A percentile compares a stretch with the other conserved stretches of the same genome.
Conservation (phyloP, 768 basidiomycete species). For the Rhodotorula kratochvilovae region DNA sequence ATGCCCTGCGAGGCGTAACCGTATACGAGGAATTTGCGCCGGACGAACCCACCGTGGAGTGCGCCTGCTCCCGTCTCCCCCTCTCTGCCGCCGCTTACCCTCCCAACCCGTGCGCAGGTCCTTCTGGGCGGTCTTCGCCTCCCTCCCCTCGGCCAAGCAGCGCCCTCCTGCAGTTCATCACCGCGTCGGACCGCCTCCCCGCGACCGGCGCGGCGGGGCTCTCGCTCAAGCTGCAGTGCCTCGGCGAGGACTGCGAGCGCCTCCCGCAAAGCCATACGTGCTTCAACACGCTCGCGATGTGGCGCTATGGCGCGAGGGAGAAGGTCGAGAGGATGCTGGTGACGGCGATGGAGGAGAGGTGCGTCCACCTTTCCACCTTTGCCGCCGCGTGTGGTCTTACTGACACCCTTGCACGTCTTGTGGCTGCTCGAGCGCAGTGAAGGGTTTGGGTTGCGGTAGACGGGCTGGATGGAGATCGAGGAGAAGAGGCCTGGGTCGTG, state of each 20-base stretch:
- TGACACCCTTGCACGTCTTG: too few species aligned
- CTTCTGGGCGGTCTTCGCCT: conserved; percentile 30
- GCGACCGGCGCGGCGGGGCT: conserved; percentile 36
- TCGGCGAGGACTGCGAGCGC: conserved; percentile 7
- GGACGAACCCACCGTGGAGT: conserved; percentile 35
- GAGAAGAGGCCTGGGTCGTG: background rate
- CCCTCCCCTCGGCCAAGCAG: conserved; percentile 4
- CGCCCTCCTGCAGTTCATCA: conserved; percentile 41
- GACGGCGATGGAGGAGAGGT: conserved; percentile 34
- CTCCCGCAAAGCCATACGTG: conserved; percentile 35
- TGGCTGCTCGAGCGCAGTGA: background rate
- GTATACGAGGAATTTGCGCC: conserved; percentile 34
- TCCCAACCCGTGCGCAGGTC: background rate
- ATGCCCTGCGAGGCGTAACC: conserved; percentile 32
- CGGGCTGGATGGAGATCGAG: too few species aligned
- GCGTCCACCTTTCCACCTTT: too few species aligned
- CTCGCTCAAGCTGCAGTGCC: conserved; percentile 25
- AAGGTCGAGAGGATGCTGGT: conserved; percentile 16
- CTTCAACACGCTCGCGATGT: conserved; percentile 36
- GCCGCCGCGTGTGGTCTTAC: too few species aligned
- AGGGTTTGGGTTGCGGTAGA: conserved; percentile 1
- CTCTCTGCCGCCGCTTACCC: background rate
- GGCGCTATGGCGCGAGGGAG: conserved; percentile 3
- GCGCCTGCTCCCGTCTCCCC: background rate
- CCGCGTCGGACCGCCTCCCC: conserved; percentile 40